Base-by-base conservation (phyloP, 2,329 filamentous ascomycete genomes). In the Sodiomyces alkalinus region DNA sequence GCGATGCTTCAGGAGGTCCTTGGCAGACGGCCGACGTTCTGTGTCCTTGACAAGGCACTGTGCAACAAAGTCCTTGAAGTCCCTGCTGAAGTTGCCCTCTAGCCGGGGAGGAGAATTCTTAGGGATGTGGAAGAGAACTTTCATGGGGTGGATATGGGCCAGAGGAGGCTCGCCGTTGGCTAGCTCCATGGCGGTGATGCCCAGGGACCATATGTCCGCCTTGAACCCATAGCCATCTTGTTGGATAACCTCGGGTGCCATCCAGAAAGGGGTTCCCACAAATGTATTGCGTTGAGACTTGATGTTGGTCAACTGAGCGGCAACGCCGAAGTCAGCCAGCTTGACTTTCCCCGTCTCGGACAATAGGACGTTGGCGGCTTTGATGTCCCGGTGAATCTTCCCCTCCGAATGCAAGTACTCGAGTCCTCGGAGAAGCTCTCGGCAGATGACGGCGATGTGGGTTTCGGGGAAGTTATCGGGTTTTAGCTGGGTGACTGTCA, bases 241-340 rank as follows among this genome's bases (percentile, higher is more conserved):
- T 49, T 92, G 78, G 40, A 93, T 93, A 19, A 93, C 85, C 48
- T 93, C 85, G 2, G 85, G 85, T 1, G 85, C 85, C 85, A 93
- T 92, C 85, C 85, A 93, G 48, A 92, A 93, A 0, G 90, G 90
- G 0, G 87, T 96, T 13, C 90, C 90, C 13, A 98, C 90, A 46
- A 98, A 96, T 0, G 90, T 98, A 53, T 96, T 87, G 30, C 90
- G 74, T 52, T 94, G 85, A 3, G 87, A 94, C 55, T 94, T 94
- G 58, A 96, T 92, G 48, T 94, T 93, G 35, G 83, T 92, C 44
- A 98, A 64, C 52, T 98, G 90, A 17, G 90, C 87, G 6, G 90
- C 90, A 22, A 98, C 90, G 34, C 90, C 90, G 48, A 98, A 98
- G 55, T 98, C 87, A 22, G 87, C 87, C 41, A 96, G 64, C 62